Percentiles rank a stretch among this genome's conserved stretches.
These are phyloP conservation scores for Aspergillus biplanus DNA, from an alignment of 495 filamentous ascomycete species.

Conservation along the genomic window DNA sequence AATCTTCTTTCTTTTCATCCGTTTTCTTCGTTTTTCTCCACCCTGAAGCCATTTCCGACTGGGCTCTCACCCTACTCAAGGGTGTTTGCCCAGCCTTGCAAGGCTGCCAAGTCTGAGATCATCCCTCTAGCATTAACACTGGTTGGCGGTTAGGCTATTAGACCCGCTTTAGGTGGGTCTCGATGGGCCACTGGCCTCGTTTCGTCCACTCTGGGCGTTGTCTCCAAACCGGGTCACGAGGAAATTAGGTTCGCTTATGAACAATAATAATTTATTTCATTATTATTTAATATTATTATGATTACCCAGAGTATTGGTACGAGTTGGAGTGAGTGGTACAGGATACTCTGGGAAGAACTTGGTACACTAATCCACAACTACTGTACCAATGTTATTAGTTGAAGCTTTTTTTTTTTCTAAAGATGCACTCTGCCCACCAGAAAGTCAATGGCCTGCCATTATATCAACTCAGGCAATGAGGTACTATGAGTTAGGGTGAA, in stretches of 20 bases:
- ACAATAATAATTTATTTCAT: no score
- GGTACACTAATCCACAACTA: no score
- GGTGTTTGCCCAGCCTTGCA: conserved; percentile 27
- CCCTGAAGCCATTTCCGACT: conserved; percentile 1
- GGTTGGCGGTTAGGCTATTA: not conserved
- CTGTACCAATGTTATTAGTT: no score
- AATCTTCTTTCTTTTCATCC: not conserved
- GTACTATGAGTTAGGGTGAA: conserved; percentile 3
- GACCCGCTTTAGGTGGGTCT: not conserved
- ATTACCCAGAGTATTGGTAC: no score
- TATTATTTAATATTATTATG: no score
- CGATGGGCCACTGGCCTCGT: not conserved
- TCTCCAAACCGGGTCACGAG: conserved; percentile 2
- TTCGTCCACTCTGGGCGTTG: not conserved
- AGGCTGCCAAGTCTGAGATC: conserved; percentile 23
- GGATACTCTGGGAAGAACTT: no score
- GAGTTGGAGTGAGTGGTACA: no score
- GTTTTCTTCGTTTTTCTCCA: not conserved
- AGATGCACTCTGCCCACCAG: not conserved
- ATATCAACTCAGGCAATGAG: not conserved
- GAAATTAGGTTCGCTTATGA: not conserved
- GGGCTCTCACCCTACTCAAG: not conserved
- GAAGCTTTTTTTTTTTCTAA: not conserved
- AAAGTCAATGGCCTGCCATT: no score
- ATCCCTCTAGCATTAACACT: not conserved